Evolutionary conservation across 2,329 filamentous ascomycete genomes (phyloP).

Genomic region (Lomentospora prolificans): DNA sequence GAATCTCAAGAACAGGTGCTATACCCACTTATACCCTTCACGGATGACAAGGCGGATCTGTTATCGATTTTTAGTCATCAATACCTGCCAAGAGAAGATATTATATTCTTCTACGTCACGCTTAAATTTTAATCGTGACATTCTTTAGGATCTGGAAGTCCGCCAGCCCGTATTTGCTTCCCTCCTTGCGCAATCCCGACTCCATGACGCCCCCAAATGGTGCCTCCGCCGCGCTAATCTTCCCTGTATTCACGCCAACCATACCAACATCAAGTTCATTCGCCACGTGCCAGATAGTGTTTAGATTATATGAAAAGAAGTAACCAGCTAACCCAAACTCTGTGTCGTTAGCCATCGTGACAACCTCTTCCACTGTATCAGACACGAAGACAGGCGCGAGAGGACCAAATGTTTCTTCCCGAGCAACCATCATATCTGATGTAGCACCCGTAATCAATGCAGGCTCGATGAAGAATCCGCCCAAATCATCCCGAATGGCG

Average conservation of each 20-base stretch:
- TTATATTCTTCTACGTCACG: neutral
- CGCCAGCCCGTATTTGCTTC: constrained; percentile 22
- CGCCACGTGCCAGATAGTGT: constrained; percentile 50
- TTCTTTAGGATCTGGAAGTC: neutral
- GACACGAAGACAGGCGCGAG: constrained; percentile 61
- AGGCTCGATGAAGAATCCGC: constrained; percentile 58
- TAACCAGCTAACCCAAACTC: constrained; percentile 65
- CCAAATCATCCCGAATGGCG: constrained; percentile 45
- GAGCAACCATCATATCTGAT: constrained; percentile 53
- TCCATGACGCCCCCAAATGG: constrained; percentile 43
- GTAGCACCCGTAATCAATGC: constrained; percentile 60
- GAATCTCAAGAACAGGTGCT: too few species aligned
- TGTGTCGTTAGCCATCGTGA: constrained; percentile 52
- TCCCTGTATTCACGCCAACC: constrained; percentile 74
- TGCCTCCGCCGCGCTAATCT: constrained; percentile 47
- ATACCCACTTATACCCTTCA: too few species aligned
- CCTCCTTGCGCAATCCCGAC: constrained; percentile 36
- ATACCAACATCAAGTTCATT: constrained; percentile 74
- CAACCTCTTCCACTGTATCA: constrained; percentile 59
- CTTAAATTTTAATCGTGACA: neutral
- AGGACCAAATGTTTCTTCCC: constrained; percentile 65
- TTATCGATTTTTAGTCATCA: too few species aligned
- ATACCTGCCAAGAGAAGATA: too few species aligned
- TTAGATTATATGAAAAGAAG: constrained; percentile 57
- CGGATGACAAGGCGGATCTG: too few species aligned